These are phyloP conservation scores for Erigeron canadensis DNA, from an alignment of 129 eudicot genomes.

Conservation along the genomic window DNA sequence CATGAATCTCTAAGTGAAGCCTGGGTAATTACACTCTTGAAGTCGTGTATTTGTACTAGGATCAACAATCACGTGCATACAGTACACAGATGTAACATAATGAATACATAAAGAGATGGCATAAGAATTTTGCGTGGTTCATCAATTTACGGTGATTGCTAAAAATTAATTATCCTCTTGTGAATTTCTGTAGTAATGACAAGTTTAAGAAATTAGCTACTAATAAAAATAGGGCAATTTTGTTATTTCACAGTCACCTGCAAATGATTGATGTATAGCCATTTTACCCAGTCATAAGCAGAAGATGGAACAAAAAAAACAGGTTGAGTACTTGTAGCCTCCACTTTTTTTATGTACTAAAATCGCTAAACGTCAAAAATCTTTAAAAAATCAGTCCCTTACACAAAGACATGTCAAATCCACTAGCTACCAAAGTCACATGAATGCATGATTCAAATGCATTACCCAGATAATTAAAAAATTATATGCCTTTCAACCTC, in stretches of 20 bases:
- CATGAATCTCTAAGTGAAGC: neutral
- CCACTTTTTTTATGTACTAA: too few relatives aligned
- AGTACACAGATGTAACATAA: neutral
- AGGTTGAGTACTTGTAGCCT: too few relatives aligned
- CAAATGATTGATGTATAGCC: neutral
- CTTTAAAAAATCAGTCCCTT: neutral
- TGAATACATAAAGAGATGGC: neutral
- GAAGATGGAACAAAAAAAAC: too few relatives aligned
- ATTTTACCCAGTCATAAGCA: too few relatives aligned
- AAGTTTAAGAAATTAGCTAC: too few relatives aligned
- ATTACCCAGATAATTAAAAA: neutral
- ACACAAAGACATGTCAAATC: neutral
- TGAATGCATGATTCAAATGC: neutral
- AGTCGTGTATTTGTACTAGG: neutral
- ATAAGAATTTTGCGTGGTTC: neutral
- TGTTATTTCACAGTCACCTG: too few relatives aligned
- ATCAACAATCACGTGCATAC: neutral
- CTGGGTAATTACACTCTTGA: neutral
- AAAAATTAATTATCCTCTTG: neutral
- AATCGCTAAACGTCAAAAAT: neutral
- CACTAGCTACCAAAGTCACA: neutral
- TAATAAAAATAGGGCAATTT: too few relatives aligned
- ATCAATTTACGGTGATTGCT: neutral
- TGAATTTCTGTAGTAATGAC: constrained; percentile 5
- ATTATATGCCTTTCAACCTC: neutral